phyloP scores from a whole-genome alignment of 768 basidiomycete genomes.

The Scleroderma citrinum region DNA sequence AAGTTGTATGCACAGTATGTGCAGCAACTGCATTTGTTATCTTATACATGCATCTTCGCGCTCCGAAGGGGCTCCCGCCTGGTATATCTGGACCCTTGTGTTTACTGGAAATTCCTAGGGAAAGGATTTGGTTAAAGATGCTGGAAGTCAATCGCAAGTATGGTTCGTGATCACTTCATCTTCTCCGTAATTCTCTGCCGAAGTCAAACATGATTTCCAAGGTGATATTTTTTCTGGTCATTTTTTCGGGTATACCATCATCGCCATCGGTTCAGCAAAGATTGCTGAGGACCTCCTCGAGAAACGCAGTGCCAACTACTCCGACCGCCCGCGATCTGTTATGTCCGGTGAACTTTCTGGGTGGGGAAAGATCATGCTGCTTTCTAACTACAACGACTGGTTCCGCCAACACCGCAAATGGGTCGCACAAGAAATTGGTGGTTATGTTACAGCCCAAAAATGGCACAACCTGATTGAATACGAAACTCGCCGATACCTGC shows the following conservation, averaged over 20 bases:
- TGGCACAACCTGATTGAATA: constrained; percentile 12
- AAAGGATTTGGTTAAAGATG: constrained; percentile 9
- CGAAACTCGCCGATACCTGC: constrained; percentile 13
- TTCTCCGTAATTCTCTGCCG: neutral
- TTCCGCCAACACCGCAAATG: constrained; percentile 14
- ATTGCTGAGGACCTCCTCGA: constrained; percentile 41
- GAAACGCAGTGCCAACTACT: constrained; percentile 38
- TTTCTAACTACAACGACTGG: constrained; percentile 10
- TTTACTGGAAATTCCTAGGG: constrained; percentile 7
- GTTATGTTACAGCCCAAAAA: constrained; percentile 6
- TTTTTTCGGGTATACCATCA: constrained; percentile 27
- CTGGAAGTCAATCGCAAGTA: constrained; percentile 9
- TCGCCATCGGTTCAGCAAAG: constrained; percentile 38
- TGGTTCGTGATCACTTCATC: constrained; percentile 1
- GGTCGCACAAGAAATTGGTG: constrained; percentile 12
- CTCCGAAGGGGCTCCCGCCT: constrained; percentile 9
- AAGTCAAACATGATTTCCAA: neutral
- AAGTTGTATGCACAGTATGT: neutral
- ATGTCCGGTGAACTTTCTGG: constrained; percentile 18
- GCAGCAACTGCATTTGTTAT: neutral
- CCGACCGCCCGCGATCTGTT: constrained; percentile 20
- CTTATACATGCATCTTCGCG: neutral
- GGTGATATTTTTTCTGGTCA: constrained; percentile 12
- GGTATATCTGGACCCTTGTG: constrained; percentile 9
- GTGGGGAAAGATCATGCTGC: constrained; percentile 16